Evolutionary conservation across 1,139 yeast species (phyloP), one percentile per base, ranked within the genome.

Genomic region (Entelexis sorbosivorans): DNA sequence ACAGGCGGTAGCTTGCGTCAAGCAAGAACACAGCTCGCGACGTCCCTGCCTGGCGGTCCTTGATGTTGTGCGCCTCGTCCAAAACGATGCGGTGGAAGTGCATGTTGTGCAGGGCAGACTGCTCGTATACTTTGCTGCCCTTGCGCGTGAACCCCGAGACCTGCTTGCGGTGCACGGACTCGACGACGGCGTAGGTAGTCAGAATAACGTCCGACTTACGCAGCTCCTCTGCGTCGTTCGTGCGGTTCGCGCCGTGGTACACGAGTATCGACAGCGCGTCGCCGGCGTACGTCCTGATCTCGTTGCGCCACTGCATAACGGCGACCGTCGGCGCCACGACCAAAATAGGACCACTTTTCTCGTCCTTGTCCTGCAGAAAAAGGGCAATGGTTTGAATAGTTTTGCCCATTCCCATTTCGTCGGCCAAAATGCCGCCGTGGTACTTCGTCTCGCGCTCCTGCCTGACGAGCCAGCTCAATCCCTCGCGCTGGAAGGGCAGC

Each of bases 381-480:
- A 91, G 69, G 0, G 94, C 91, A 56, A 91, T 89, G 28, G 95
- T 87, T 67, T 91, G 98, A 48, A 91, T 88, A 1, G 98, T 91
- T 63, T 91, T 91, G 59, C 98, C 98, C 97, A 91, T 89, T 47
- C 98, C 98, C 98, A 91, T 91, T 67, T 91, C 99, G 69, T 91
- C 99, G 2, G 98, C 98, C 47, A 91, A 70, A n/a, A 91, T 81
- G 5, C 98, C 98, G 24, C 98, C 97, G 17, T 76, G 73, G 64
- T 84, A 91, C 11, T 43, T 33, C 45, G 73, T 75, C 20, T 88
- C 76, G 33, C 78, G 78, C 64, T 91, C 98, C 67, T 91, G 97
- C 50, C 78, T 74, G 19, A 77, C 61, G 53, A 91, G 73, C 99
- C 99, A 91, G 62, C 84, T 77, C 48, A 91, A 72, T 26, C 98